phyloP scores from a whole-genome alignment of 1,139 yeast genomes.

The Pneumocystis murina region DNA sequence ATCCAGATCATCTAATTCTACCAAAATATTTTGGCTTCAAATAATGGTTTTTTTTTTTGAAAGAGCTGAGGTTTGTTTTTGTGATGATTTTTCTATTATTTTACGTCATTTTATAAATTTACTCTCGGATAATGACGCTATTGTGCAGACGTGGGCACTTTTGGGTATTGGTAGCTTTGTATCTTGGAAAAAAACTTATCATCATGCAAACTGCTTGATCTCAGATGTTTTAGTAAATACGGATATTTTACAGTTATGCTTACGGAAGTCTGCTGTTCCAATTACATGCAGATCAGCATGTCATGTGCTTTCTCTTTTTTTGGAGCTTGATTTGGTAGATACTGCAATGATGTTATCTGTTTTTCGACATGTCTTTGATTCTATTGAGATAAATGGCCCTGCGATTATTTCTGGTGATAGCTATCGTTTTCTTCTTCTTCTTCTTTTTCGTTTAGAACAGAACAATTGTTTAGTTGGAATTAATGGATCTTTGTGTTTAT shows the following conservation, averaged over 20 bases:
- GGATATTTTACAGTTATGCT: neutral
- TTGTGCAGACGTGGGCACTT: neutral
- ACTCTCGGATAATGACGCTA: neutral
- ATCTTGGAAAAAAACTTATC: neutral
- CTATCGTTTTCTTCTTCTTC: neutral
- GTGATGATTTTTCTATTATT: neutral
- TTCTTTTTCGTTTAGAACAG: neutral
- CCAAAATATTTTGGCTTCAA: neutral
- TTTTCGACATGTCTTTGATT: neutral
- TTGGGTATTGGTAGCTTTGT: neutral
- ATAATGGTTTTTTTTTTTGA: neutral
- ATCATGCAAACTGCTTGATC: neutral
- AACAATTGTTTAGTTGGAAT: neutral
- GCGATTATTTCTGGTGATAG: neutral
- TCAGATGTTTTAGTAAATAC: neutral
- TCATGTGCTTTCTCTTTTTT: neutral
- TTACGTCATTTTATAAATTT: neutral
- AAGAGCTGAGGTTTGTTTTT: neutral
- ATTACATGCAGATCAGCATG: neutral
- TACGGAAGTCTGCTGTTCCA: neutral
- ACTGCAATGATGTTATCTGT: neutral
- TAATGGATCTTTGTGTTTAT: neutral
- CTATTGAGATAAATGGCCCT: neutral
- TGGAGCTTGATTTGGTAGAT: neutral
- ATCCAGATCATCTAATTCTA: neutral